These are phyloP conservation scores for Chaetoscypha palmicola DNA, from an alignment of 2,329 filamentous ascomycete genomes.

Conservation along the genomic window DNA sequence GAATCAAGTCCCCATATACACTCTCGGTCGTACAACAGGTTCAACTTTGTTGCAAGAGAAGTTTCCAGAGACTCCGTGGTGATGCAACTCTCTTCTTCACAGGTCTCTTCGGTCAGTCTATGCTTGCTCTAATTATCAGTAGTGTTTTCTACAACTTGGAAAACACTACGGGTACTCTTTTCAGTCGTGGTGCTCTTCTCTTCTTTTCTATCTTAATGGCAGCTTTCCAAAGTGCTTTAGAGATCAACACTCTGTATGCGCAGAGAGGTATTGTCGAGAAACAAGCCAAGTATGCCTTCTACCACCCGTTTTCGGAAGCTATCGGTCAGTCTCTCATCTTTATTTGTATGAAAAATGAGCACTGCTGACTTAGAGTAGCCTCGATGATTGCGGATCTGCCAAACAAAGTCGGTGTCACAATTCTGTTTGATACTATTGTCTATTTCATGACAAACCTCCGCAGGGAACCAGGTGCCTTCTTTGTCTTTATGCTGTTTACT, in stretches of 20 bases:
- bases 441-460: slow-evolving; percentile 86
- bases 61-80: slow-evolving; percentile 67
- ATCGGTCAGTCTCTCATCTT: slow-evolving; percentile 33
- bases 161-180: slow-evolving; percentile 50
- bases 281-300: slow-evolving; percentile 78
- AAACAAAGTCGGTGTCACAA: slow-evolving; percentile 55
- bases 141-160: slow-evolving; percentile 56
- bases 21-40: slow-evolving; percentile 72
- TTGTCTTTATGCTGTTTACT: slow-evolving; percentile 56
- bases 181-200: slow-evolving; percentile 52
- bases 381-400: slow-evolving; percentile 84
- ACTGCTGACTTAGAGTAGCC: slow-evolving; percentile 34
- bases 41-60: slow-evolving; percentile 73
- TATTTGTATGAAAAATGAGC: background rate
- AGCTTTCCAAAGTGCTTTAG: slow-evolving; percentile 53
- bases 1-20: slow-evolving; percentile 71
- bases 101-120: slow-evolving; percentile 19
- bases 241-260: slow-evolving; percentile 71
- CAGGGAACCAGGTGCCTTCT: slow-evolving; percentile 69
- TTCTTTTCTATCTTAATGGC: slow-evolving; percentile 64
- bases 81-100: slow-evolving; percentile 65
- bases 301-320: slow-evolving; percentile 87
- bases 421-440: slow-evolving; percentile 71
- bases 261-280: slow-evolving; percentile 91
- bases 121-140: slow-evolving; percentile 56